These are phyloP conservation scores for Mycena epipterygia DNA, from an alignment of 768 basidiomycete species.

Conservation along the genomic window DNA sequence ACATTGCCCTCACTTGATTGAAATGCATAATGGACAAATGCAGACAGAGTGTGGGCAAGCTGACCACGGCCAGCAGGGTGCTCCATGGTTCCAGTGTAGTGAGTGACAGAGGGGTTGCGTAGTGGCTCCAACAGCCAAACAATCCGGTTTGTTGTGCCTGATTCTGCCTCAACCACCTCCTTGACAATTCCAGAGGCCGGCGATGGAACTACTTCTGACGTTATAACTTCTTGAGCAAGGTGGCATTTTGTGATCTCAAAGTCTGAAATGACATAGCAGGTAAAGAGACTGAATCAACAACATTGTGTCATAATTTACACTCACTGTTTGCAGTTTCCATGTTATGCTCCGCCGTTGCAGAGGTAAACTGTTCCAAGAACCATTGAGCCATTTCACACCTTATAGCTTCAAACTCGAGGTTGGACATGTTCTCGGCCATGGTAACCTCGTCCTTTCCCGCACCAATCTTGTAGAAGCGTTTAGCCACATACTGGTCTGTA, in stretches of 20 bases:
- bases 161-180: slow-evolving; percentile 1
- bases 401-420: not conserved
- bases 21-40: slow-evolving; percentile 3
- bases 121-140: slow-evolving; percentile 15
- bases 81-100: slow-evolving; percentile 1
- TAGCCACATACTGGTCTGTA: not conserved
- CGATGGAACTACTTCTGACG: not conserved
- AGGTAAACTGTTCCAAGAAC: not conserved
- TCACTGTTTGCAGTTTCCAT: not conserved
- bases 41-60: not conserved
- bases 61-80: not conserved
- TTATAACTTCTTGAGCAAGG: not conserved
- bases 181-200: slow-evolving; percentile 3
- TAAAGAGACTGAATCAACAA: not conserved
- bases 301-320: not conserved
- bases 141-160: not conserved
- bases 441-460: slow-evolving; percentile 2
- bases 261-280: not conserved
- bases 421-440: not conserved
- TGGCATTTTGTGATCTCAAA: slow-evolving; percentile 6
- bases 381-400: slow-evolving; percentile 2
- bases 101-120: slow-evolving; percentile 12
- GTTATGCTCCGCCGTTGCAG: not conserved
- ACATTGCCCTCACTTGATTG: not conserved
- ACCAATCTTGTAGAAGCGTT: slow-evolving; percentile 7